phyloP scores from a whole-genome alignment of 169 alveolate species.

The Hammondia hammondi region DNA sequence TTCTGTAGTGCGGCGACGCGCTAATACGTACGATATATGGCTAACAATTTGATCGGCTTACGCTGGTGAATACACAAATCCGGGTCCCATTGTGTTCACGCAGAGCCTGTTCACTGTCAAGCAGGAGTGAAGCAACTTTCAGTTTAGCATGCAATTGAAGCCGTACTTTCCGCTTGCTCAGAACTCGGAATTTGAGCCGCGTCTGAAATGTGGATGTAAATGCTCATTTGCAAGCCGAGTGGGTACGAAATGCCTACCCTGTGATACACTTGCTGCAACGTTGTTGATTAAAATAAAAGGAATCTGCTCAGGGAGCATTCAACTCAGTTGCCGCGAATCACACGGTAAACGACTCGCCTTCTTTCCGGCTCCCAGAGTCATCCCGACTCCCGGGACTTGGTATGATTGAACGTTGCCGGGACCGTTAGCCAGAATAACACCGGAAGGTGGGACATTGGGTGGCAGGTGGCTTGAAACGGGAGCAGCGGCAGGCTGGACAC shows the following conservation, averaged over 20 bases:
- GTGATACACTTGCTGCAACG: slow-evolving; percentile 35
- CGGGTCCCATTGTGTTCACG: slow-evolving; percentile 45
- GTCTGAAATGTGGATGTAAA: neutral
- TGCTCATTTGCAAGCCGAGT: neutral
- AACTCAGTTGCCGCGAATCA: neutral
- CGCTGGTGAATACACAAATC: neutral
- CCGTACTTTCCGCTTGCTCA: slow-evolving; percentile 8
- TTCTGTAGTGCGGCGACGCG: neutral
- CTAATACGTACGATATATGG: neutral
- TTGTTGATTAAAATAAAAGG: slow-evolving; percentile 58
- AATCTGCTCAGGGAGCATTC: neutral
- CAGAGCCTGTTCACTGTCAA: slow-evolving; percentile 31
- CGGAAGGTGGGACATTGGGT: slow-evolving; percentile 45
- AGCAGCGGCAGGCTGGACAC: neutral
- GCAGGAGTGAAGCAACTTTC: neutral
- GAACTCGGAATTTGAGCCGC: neutral
- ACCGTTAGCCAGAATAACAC: slow-evolving; percentile 43
- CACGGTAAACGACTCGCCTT: neutral
- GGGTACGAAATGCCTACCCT: neutral
- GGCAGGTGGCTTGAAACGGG: slow-evolving; percentile 18
- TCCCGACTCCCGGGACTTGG: slow-evolving; percentile 60
- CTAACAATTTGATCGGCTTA: neutral
- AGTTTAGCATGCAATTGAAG: neutral
- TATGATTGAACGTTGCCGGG: slow-evolving; percentile 46
- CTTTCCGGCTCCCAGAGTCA: slow-evolving; percentile 43